Conservation (phyloP, 1,284 basidiomycete species). For the Termitomyces sp. region DNA sequence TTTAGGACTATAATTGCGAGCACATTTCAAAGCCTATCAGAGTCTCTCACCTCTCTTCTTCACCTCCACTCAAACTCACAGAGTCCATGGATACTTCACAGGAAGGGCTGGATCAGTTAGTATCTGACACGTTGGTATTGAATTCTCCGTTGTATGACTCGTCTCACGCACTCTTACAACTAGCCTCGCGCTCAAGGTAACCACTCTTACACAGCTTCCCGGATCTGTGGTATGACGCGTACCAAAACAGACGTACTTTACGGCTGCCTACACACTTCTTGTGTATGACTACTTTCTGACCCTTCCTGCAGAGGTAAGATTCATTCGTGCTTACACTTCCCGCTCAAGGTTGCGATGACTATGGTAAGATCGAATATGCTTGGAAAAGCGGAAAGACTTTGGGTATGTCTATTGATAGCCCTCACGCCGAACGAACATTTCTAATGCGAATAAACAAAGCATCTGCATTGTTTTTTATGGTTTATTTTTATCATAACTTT, state of each 20-base stretch:
- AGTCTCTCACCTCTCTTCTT: background rate
- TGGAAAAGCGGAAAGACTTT: conserved; percentile 11
- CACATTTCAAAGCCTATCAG: background rate
- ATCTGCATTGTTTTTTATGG: conserved; percentile 13
- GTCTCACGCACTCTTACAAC: background rate
- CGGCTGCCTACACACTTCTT: conserved; percentile 11
- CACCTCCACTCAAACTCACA: background rate
- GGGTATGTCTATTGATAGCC: conserved; percentile 13
- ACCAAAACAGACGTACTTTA: conserved; percentile 9
- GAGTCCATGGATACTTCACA: background rate
- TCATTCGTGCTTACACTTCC: background rate
- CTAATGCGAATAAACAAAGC: no score
- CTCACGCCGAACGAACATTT: no score
- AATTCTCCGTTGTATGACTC: background rate
- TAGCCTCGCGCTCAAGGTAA: conserved; percentile 2
- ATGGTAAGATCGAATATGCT: conserved; percentile 12
- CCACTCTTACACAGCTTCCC: background rate
- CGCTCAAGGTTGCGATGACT: background rate
- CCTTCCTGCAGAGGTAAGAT: conserved; percentile 12
- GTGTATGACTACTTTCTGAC: conserved; percentile 16
- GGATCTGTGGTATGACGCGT: background rate
- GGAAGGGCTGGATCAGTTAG: no score
- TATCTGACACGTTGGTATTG: background rate
- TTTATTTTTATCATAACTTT: no score
- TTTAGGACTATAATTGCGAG: background rate